phyloP scores from a whole-genome alignment of 352 stramenopile genomes.

The Pythium pectinolyticum region DNA sequence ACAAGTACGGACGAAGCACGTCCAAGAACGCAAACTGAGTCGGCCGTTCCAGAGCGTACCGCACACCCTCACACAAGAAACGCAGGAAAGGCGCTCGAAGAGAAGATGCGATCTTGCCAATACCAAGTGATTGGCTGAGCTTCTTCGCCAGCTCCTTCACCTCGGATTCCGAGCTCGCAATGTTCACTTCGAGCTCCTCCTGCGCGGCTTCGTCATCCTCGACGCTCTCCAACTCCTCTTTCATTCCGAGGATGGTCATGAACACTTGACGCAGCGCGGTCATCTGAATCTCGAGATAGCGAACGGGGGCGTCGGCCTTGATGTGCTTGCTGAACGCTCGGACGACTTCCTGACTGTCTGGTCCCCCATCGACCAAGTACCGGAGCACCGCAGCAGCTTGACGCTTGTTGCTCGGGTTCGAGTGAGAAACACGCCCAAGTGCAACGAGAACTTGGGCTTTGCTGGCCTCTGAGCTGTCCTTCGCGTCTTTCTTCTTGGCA shows the following conservation, averaged over 20 bases:
- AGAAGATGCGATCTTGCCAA: conserved; percentile 66
- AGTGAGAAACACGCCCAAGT: conserved; percentile 68
- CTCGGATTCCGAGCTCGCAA: conserved; percentile 48
- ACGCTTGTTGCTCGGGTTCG: conserved; percentile 81
- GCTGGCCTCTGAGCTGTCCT: conserved; percentile 30
- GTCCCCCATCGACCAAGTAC: conserved; percentile 55
- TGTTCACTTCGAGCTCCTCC: conserved; percentile 59
- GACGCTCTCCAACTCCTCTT: conserved; percentile 47
- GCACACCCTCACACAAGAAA: conserved; percentile 81
- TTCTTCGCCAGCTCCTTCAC: conserved; percentile 77
- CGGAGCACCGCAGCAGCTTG: conserved; percentile 74
- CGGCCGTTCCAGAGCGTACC: conserved; percentile 59
- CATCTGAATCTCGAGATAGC: conserved; percentile 90
- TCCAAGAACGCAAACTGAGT: conserved; percentile 74
- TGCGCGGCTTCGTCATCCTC: conserved; percentile 38
- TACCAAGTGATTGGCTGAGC: conserved; percentile 78
- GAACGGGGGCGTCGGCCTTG: conserved; percentile 70
- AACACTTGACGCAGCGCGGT: conserved; percentile 73
- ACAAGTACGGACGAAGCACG: conserved; percentile 66
- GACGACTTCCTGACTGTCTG: conserved; percentile 62
- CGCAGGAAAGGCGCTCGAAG: conserved; percentile 76
- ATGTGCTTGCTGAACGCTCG: conserved; percentile 82
- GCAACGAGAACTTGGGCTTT: conserved; percentile 74
- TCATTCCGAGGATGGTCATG: conserved; percentile 56
- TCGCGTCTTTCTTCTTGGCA: conserved; percentile 23